Evolutionary conservation across 441 rosid species (phyloP).

Genomic region (Hura crepitans): DNA sequence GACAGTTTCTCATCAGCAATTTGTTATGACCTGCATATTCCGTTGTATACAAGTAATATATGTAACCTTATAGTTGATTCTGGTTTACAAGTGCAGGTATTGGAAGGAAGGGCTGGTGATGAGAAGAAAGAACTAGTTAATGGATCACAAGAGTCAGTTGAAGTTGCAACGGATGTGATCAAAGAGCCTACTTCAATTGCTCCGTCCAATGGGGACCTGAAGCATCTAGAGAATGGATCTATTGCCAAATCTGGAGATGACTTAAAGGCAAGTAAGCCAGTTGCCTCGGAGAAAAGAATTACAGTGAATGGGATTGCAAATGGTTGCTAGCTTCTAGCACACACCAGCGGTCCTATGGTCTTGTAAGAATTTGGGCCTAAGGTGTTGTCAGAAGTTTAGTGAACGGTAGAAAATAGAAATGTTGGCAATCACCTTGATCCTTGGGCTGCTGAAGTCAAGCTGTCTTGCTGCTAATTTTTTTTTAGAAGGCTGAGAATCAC

Average conservation of each 20-base stretch:
- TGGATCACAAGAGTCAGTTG: constrained; percentile 27
- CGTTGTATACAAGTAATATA: no score
- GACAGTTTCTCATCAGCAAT: not conserved
- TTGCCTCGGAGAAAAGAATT: constrained; percentile 26
- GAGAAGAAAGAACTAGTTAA: constrained; percentile 45
- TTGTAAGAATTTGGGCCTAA: constrained; percentile 11
- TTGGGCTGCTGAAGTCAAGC: constrained; percentile 16
- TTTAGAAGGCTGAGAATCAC: constrained; percentile 5
- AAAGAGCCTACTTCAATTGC: constrained; percentile 34
- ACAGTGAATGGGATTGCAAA: constrained; percentile 44
- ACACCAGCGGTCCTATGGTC: constrained; percentile 26
- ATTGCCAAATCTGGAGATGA: constrained; percentile 35
- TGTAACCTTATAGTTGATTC: not conserved
- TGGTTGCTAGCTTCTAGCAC: constrained; percentile 40
- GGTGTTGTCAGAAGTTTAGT: constrained; percentile 14
- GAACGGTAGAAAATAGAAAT: constrained; percentile 15
- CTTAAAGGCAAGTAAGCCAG: constrained; percentile 29
- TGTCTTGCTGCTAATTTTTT: constrained; percentile 8
- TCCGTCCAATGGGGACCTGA: constrained; percentile 38
- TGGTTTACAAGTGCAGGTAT: constrained; percentile 32
- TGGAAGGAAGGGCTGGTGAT: constrained; percentile 47
- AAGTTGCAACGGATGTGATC: constrained; percentile 27
- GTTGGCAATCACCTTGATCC: constrained; percentile 10
- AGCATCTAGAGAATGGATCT: constrained; percentile 35
- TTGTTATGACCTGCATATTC: not conserved